Base-by-base conservation (phyloP, 192 early-diverging fungal species). In the Mortierella alpina region DNA sequence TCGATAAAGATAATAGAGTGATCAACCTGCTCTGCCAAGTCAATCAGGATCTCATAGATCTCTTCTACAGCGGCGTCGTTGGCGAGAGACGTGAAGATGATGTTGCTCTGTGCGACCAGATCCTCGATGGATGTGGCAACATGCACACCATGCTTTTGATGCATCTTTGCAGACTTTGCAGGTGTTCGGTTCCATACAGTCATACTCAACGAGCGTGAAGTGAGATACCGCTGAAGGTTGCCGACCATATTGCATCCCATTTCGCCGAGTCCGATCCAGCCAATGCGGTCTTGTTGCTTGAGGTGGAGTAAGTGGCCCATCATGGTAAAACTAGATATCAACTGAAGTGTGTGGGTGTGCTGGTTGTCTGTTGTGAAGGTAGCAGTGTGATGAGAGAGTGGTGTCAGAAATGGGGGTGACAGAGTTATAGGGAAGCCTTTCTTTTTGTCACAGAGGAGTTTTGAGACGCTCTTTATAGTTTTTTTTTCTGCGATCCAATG, bases 131-230 rank as follows among this genome's bases (percentile, higher is more conserved):
- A 76, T 20, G 66, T 73, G 31, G 67, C 75, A 2, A 82, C 83
- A 1, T 56, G 59, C 0, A 85, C 90, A 9, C 87, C 89, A 3
- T 84, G 73, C n/a, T 59, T 59, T 31, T 78, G 69, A 0, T 71
- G 69, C 22, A 93, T 68, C 2, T 68, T 60, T 15, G 72, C 65
- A n/a, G 86, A 77, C 62, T 89, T 90, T 44, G 75, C 54, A 1
- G 47, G 44, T 1, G 89, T 86, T 44, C 93, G 91, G 78, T 94
- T 94, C 72, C 89, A 90, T 40, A 91, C 91, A 0, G 88, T 77
- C 17, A 91, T 70, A 10, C 83, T 73, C n/a, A 76, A 73, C 9
- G 73, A 70, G 11, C 69, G 55, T n/a, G 70, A 55, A 40, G 72
- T 20, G 15, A 88, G 84, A 71, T 89, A 83, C n/a, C 63, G 59